Evolutionary conservation across 2,329 filamentous ascomycete genomes (phyloP).

Genomic region (Ramichloridium luteum): DNA sequence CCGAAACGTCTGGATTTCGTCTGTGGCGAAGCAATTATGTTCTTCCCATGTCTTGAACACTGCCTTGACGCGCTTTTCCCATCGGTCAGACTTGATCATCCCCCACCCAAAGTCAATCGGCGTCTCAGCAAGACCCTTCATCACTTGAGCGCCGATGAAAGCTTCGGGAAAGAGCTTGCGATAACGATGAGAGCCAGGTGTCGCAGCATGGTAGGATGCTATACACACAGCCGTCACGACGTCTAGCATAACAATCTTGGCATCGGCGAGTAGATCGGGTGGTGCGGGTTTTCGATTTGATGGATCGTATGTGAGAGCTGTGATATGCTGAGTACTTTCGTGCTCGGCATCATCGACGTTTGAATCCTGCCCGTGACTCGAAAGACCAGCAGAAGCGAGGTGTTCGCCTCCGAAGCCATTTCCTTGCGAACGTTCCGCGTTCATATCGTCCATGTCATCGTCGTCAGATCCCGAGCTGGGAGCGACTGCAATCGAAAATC

Average conservation of each 20-base stretch:
- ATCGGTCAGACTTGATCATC: neutral
- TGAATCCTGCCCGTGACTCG: neutral
- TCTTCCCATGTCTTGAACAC: constrained; percentile 1
- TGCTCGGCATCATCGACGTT: too few relatives aligned
- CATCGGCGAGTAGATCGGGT: neutral
- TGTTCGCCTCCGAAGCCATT: too few relatives aligned
- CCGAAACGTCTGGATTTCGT: neutral
- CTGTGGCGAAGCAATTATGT: constrained; percentile 1
- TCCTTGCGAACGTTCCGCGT: too few relatives aligned
- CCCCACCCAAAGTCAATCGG: neutral
- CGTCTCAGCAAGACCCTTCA: neutral
- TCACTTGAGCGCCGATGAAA: neutral
- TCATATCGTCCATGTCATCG: constrained; percentile 29
- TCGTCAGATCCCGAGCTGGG: constrained; percentile 19
- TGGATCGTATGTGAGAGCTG: neutral
- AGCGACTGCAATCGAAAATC: constrained; percentile 37
- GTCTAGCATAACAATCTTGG: neutral
- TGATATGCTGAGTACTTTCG: too few relatives aligned
- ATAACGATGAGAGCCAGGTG: constrained; percentile 1
- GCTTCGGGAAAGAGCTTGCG: neutral
- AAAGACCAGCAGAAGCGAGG: constrained; percentile 11
- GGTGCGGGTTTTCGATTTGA: neutral
- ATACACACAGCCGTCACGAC: neutral
- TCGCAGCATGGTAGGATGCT: neutral
- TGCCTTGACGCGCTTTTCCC: neutral